Conservation (phyloP, 805 yeast species). For the Kazachstania viticola region DNA sequence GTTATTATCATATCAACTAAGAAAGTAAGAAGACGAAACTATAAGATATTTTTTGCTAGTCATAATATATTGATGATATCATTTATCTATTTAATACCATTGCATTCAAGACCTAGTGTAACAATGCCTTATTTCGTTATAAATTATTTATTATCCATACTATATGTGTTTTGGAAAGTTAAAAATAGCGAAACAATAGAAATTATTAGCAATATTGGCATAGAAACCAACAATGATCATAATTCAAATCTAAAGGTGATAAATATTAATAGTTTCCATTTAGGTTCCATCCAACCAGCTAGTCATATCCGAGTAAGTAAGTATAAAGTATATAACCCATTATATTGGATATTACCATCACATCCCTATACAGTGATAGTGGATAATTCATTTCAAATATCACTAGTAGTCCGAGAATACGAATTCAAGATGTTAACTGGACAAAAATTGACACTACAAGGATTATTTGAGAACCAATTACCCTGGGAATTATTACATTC, state of each 20-base stretch:
- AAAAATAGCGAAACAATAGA: constrained; percentile 1
- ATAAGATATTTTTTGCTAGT: constrained; percentile 41
- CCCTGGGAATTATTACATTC: constrained; percentile 29
- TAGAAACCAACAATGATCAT: constrained; percentile 1
- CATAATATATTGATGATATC: constrained; percentile 43
- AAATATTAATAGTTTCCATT: neutral
- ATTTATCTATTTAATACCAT: constrained; percentile 34
- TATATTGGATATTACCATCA: constrained; percentile 42
- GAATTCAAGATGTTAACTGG: constrained; percentile 37
- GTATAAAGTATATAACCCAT: constrained; percentile 25
- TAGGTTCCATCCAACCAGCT: constrained; percentile 1
- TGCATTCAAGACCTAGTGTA: constrained; percentile 69
- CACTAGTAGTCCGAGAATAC: constrained; percentile 29
- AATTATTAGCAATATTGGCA: neutral
- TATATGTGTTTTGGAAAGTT: neutral
- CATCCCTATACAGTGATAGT: constrained; percentile 69
- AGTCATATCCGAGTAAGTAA: constrained; percentile 42
- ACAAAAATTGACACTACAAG: constrained; percentile 28
- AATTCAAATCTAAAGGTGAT: constrained; percentile 1
- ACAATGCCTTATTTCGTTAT: constrained; percentile 23
- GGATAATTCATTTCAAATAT: no score
- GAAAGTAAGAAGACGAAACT: constrained; percentile 37
- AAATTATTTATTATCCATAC: constrained; percentile 7
- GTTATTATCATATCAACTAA: constrained; percentile 37
- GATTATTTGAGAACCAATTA: constrained; percentile 34